Evolutionary conservation across 1,284 basidiomycete genomes (phyloP).

Genomic region (Ceraceosorus guamensis): DNA sequence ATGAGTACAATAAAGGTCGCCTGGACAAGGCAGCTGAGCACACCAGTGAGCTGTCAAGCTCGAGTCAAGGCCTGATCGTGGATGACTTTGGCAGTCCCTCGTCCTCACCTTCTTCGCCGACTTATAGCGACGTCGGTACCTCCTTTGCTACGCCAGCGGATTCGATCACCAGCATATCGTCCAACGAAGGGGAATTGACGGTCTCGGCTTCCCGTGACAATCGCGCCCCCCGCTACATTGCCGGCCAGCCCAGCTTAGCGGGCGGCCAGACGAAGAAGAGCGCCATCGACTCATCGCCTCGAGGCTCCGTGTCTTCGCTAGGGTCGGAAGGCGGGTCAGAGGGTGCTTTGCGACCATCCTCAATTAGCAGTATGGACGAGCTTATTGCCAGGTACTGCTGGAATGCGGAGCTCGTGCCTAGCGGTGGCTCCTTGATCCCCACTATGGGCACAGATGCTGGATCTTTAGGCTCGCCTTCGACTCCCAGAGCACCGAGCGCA

Average conservation of each 20-base stretch:
- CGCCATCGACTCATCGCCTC: too few relatives aligned
- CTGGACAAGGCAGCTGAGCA: too few relatives aligned
- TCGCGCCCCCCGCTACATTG: too few relatives aligned
- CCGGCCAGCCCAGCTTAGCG: neutral
- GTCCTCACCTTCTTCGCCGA: slow-evolving; percentile 29
- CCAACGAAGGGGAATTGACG: slow-evolving; percentile 33
- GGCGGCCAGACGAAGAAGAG: neutral
- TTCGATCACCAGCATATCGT: slow-evolving; percentile 15
- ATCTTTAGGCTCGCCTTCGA: too few relatives aligned
- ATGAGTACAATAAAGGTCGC: too few relatives aligned
- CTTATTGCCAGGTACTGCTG: slow-evolving; percentile 39
- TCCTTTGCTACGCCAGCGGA: too few relatives aligned
- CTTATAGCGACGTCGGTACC: too few relatives aligned
- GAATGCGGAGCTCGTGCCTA: slow-evolving; percentile 22
- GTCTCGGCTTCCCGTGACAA: slow-evolving; percentile 9
- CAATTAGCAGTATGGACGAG: slow-evolving; percentile 35
- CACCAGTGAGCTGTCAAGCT: too few relatives aligned
- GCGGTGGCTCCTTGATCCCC: neutral
- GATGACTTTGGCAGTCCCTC: slow-evolving; percentile 27
- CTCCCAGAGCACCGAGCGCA: too few relatives aligned
- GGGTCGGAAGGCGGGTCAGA: neutral
- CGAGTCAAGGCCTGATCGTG: slow-evolving; percentile 15
- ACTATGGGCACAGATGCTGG: neutral
- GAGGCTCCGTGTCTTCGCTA: too few relatives aligned
- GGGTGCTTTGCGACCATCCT: slow-evolving; percentile 15